Evolutionary conservation across 805 yeast species (phyloP), one percentile per base, ranked within the genome.

Genomic region (Citeromyces nyonsensis): DNA sequence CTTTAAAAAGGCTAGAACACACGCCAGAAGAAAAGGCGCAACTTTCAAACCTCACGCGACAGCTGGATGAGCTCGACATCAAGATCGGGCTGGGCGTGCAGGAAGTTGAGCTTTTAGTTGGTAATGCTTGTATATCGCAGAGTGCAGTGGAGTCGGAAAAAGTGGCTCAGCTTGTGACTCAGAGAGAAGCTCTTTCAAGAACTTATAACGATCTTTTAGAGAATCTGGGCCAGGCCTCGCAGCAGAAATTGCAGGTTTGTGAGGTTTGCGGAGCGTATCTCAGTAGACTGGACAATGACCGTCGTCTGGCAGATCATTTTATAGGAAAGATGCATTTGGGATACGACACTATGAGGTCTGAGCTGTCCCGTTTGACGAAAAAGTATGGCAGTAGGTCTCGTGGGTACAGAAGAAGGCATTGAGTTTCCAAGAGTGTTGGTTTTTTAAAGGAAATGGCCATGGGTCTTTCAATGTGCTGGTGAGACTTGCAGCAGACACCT

Each of bases 181-280:
- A 69, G 40, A 57, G 85, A 41, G 69, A 63, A 20, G 47, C 48
- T 12, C 54, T 73, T 11, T 70, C 76, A 1, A 69, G 66, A 33
- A 66, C 63, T 31, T 73, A 79, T 4, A 56, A 78, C 28, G 63
- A 59, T 15, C 53, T 79, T 5, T 66, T 75, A 10, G 94, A 82
- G 36, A 74, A 71, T 44, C 63, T 78, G 6, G 91, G 93, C 2
- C 88, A 82, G 42, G 69, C 85, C 9, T 83, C 91, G 1, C 94
- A 81, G 46, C 96, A 86, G 45, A 82, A 83, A 49, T 59, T 86
- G 30, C 95, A 85, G 51, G 94, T 83, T 1, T 86, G 97, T 53
- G 80, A 72, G 40, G 73, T 72, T 2, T 86, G 97, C 54, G 95
- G 94, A 1, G 94, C 94, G 1, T 84, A 78, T 45, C 57, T 88